Evolutionary conservation across 768 basidiomycete species (phyloP), one percentile per base, ranked within the genome.

Genomic region (Xerocomellus amylosporus): DNA sequence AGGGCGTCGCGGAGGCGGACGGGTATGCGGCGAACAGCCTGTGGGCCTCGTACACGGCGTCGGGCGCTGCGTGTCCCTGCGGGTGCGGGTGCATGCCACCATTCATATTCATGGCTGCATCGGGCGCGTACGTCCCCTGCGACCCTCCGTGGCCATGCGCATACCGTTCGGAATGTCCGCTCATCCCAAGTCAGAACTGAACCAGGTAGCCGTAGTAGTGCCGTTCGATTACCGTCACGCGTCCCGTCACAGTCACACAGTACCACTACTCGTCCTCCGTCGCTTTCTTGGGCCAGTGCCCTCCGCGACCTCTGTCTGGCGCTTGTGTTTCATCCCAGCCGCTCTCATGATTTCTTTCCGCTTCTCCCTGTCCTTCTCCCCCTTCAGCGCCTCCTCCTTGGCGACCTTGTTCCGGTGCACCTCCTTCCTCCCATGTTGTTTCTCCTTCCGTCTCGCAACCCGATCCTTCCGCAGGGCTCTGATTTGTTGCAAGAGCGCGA

Each of bases 401-500:
- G 81, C 88, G 10, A 82, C 70, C 74, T 85, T 89, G 77, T 90
- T 91, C 61, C 77, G 72, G 63, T 86, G 81, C 62, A 76, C 83
- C 33, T 73, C 82, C 56, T 82, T 82, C 71, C 86, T 79, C 75
- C 87, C 90, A n/a, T 76, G 79, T 74, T 98, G 90, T 78, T 94
- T 97, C 70, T 87, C 91, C 64, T 82, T 86, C 65, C 95, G 75
- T 64, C 85, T 77, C 40, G 69, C 75, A 2, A 92, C 79, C 73
- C 96, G 90, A 64, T 95, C 94, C 72, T 94, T 98, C 54, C 92
- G 76, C 63, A 99, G 71, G 7, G 94, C 91, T 45, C 89, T 84
- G 58, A 98, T 93, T 77, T 98, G 95, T 70, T 98, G 96, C 68
- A 99, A 68, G 37, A 98, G 73, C 37, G 90, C 87, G 19, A 98